Evolutionary conservation across 1,139 yeast species (phyloP).

Genomic region (Pneumocystis murina): DNA sequence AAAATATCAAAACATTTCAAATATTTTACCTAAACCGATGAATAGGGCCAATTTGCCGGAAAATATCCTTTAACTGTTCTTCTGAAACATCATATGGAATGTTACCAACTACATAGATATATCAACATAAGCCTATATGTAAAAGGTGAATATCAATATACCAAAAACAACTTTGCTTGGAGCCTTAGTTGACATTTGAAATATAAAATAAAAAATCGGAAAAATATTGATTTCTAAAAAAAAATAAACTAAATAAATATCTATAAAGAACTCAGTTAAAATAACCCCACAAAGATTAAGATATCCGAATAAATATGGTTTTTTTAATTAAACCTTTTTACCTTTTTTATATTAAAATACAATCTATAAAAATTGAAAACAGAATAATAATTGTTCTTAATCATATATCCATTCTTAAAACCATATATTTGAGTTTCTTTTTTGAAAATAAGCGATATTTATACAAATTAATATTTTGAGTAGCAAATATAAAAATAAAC

Average conservation of each 20-base stretch:
- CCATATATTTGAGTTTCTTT: no score
- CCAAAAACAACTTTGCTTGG: background rate
- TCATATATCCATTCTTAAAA: no score
- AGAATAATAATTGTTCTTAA: no score
- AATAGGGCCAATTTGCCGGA: slow-evolving; percentile 61
- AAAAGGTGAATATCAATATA: slow-evolving; percentile 2
- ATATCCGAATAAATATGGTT: no score
- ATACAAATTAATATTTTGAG: no score
- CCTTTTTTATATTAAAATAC: no score
- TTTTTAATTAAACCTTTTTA: no score
- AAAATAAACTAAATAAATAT: background rate
- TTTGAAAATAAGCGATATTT: no score
- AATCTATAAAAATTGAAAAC: no score
- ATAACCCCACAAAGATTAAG: no score
- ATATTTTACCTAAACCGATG: slow-evolving; percentile 13
- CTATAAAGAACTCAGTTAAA: background rate
- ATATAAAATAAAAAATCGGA: background rate
- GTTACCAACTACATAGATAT: slow-evolving; percentile 46
- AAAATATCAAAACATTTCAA: background rate
- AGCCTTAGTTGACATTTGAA: background rate
- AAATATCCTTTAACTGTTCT: slow-evolving; percentile 50
- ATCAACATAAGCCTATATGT: background rate
- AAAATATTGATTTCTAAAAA: background rate
- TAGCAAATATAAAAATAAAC: no score
- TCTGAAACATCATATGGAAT: slow-evolving; percentile 72